Conservation (phyloP, 176 grass and related monocot genomes). For the Oryza longistaminata region DNA sequence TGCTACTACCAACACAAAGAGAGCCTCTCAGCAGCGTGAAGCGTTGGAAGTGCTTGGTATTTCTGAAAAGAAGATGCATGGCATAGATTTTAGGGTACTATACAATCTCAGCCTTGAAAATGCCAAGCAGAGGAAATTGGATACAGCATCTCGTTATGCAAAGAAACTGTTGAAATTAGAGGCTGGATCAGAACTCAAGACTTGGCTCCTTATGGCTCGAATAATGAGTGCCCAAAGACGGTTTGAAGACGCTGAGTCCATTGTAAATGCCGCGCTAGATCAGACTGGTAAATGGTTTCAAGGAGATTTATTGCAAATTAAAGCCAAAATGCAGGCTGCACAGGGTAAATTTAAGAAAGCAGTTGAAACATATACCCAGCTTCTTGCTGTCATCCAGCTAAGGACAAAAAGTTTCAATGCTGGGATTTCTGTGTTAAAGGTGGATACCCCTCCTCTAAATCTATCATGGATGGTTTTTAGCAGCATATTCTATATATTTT, state of each 20-base stretch:
- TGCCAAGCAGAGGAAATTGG: slow-evolving; percentile 83
- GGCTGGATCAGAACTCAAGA: slow-evolving; percentile 69
- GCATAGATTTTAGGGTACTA: slow-evolving; percentile 58
- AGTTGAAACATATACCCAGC: slow-evolving; percentile 65
- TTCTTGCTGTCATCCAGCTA: slow-evolving; percentile 77
- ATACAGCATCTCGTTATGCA: slow-evolving; percentile 59
- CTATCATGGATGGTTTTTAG: not conserved
- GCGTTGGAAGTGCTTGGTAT: slow-evolving; percentile 61
- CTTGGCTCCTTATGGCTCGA: slow-evolving; percentile 76
- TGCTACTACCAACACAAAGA: slow-evolving; percentile 50
- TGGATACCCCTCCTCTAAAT: slow-evolving; percentile 22
- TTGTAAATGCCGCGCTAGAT: slow-evolving; percentile 73
- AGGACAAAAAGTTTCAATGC: slow-evolving; percentile 56
- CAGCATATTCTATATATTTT: not conserved
- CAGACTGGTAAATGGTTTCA: slow-evolving; percentile 74
- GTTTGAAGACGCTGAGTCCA: slow-evolving; percentile 63
- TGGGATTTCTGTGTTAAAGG: slow-evolving; percentile 67
- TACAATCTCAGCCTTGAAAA: slow-evolving; percentile 79
- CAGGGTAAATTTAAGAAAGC: slow-evolving; percentile 64
- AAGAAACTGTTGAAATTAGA: slow-evolving; percentile 76
- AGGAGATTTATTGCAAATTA: slow-evolving; percentile 63
- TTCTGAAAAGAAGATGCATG: slow-evolving; percentile 53
- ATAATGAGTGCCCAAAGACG: slow-evolving; percentile 83
- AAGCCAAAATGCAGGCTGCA: slow-evolving; percentile 80
- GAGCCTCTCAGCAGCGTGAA: slow-evolving; percentile 64